Conservation (phyloP, 225 moss, liverwort and hornwort species). For the Thuidium tamariscinum region DNA sequence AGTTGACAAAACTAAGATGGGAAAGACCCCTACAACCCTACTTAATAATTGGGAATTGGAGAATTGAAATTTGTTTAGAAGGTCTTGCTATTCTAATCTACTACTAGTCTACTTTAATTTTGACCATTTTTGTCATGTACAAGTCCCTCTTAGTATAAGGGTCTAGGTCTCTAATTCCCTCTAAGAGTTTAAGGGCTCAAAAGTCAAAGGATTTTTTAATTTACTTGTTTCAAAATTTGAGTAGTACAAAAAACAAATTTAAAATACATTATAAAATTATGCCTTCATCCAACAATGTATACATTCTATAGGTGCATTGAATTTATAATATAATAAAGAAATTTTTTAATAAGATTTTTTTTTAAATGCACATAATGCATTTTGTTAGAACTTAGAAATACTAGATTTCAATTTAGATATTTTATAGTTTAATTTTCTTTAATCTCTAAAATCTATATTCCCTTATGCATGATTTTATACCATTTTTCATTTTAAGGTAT, state of each 20-base stretch:
- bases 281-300: accelerated
- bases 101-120: not conserved
- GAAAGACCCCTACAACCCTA: accelerated
- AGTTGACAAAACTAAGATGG: not conserved
- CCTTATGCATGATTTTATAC: not conserved
- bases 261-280: not conserved
- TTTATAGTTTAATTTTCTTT: not conserved
- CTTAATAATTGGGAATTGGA: accelerated
- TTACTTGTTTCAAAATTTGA: not conserved
- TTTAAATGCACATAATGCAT: not conserved
- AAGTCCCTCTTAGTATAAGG: not conserved
- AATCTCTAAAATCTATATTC: accelerated
- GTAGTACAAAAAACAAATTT: not conserved
- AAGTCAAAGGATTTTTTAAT: not conserved
- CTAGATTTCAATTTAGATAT: not conserved
- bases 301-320: not conserved
- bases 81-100: accelerated
- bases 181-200: accelerated
- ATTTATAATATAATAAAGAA: accelerated
- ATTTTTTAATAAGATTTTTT: not conserved
- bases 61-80: not conserved
- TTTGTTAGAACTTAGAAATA: not conserved
- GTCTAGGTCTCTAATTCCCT: not conserved
- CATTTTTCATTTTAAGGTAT: accelerated
- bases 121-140: not conserved